Conservation (phyloP, 2,329 filamentous ascomycete species). For the Penicillium vulpinum region DNA sequence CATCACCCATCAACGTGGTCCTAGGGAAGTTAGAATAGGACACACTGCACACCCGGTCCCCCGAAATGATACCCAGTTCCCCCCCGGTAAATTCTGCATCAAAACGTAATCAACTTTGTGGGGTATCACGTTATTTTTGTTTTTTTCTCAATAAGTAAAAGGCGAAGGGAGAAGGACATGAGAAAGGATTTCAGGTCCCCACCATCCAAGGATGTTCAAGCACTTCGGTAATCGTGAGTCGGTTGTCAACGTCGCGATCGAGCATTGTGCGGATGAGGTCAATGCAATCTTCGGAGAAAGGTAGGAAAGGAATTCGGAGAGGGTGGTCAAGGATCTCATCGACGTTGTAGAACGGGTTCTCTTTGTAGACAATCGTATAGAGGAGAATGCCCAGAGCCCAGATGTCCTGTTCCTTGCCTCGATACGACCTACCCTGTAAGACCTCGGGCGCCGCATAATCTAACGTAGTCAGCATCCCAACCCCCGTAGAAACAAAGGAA, state of each 20-base stretch:
- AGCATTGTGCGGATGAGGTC: constrained; percentile 90
- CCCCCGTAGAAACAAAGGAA: constrained; percentile 9
- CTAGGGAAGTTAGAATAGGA: not conserved
- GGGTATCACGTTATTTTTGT: constrained; percentile 28
- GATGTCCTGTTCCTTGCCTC: constrained; percentile 95
- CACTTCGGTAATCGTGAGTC: constrained; percentile 85
- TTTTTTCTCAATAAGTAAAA: constrained; percentile 10
- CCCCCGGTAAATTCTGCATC: constrained; percentile 5
- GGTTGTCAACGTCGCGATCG: constrained; percentile 77
- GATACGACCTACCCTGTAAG: constrained; percentile 84
- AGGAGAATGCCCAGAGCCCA: constrained; percentile 96
- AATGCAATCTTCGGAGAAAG: constrained; percentile 77
- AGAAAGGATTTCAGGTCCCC: constrained; percentile 20
- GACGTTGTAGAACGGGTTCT: constrained; percentile 98
- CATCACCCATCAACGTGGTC: constrained; percentile 4
- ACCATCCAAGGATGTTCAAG: constrained; percentile 79
- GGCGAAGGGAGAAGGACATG: not conserved
- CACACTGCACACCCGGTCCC: constrained; percentile 2
- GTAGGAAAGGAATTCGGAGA: constrained; percentile 73
- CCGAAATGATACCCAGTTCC: constrained; percentile 11
- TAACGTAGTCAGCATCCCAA: constrained; percentile 38
- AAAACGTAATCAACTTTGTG: constrained; percentile 26
- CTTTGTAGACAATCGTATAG: constrained; percentile 99
- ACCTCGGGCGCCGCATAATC: constrained; percentile 99
- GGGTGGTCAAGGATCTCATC: constrained; percentile 99